phyloP scores from a whole-genome alignment of 1,284 basidiomycete genomes.

The Trichosporon sp. region DNA sequence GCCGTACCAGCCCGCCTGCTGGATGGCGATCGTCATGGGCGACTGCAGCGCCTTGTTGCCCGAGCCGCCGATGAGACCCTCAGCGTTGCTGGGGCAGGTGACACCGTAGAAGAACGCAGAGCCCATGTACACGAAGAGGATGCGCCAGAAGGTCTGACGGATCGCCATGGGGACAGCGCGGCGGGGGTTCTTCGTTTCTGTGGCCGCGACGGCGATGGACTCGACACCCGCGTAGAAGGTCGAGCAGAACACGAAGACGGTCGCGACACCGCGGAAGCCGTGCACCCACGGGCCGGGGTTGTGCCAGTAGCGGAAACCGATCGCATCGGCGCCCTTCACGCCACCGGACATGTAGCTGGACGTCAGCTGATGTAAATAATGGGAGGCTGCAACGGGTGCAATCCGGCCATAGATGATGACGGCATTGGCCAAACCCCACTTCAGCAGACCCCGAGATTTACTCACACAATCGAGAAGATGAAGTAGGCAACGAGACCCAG shows the following conservation, averaged over 20 bases:
- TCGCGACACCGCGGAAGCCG: slow-evolving; percentile 34
- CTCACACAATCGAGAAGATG: slow-evolving; percentile 66
- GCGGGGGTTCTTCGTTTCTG: slow-evolving; percentile 65
- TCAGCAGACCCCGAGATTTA: slow-evolving; percentile 38
- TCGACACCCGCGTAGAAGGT: slow-evolving; percentile 45
- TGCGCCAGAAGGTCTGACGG: slow-evolving; percentile 72
- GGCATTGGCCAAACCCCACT: not conserved
- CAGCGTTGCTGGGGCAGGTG: slow-evolving; percentile 70
- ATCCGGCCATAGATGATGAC: not conserved
- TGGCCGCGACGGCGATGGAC: slow-evolving; percentile 57
- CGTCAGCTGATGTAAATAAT: not conserved
- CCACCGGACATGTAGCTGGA: slow-evolving; percentile 59
- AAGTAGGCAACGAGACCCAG: slow-evolving; percentile 53
- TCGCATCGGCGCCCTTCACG: slow-evolving; percentile 52
- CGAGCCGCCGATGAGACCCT: slow-evolving; percentile 60
- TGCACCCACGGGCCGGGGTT: slow-evolving; percentile 58
- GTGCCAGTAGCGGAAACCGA: slow-evolving; percentile 59
- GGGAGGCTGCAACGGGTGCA: slow-evolving; percentile 39
- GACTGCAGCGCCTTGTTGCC: slow-evolving; percentile 66
- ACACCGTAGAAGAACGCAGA: slow-evolving; percentile 68
- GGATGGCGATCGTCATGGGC: slow-evolving; percentile 76
- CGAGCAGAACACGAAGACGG: slow-evolving; percentile 34
- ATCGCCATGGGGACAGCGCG: slow-evolving; percentile 77
- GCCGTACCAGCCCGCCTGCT: slow-evolving; percentile 71
- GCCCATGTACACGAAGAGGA: slow-evolving; percentile 71